Evolutionary conservation across 1,284 basidiomycete genomes (phyloP).

Genomic region (Microbotryum silenes-acaulis): DNA sequence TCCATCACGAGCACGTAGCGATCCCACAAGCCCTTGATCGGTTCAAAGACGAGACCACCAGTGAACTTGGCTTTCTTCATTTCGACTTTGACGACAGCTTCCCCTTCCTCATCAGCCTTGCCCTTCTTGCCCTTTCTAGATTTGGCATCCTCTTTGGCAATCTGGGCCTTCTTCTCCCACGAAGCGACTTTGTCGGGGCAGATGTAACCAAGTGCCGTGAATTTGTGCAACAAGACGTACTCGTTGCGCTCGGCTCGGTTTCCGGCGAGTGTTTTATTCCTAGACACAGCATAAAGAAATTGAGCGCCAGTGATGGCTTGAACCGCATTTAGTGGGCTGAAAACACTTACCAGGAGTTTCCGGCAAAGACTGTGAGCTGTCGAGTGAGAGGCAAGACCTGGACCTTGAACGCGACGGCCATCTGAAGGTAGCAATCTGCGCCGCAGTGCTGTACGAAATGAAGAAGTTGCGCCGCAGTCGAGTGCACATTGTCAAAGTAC

Average conservation of each 20-base stretch:
- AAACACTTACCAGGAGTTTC: conserved; percentile 76
- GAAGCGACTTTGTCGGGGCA: conserved; percentile 77
- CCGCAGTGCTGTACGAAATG: conserved; percentile 89
- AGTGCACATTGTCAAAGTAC: conserved; percentile 79
- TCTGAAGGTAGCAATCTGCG: conserved; percentile 88
- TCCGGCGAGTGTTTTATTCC: conserved; percentile 81
- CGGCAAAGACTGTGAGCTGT: conserved; percentile 93
- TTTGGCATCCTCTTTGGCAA: conserved; percentile 39
- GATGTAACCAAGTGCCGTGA: conserved; percentile 91
- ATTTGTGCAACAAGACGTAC: conserved; percentile 97
- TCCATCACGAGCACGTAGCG: conserved; percentile 98
- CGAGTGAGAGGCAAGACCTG: conserved; percentile 83
- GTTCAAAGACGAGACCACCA: conserved; percentile 95
- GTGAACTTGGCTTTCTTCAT: conserved; percentile 92
- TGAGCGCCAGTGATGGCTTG: background rate
- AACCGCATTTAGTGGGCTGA: background rate
- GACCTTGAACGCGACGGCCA: conserved; percentile 86
- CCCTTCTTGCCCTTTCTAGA: conserved; percentile 41
- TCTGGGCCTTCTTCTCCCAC: conserved; percentile 61
- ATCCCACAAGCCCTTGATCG: conserved; percentile 93
- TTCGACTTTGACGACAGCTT: conserved; percentile 51
- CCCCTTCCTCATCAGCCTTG: conserved; percentile 53
- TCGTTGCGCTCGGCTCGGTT: conserved; percentile 98
- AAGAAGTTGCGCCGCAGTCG: conserved; percentile 68
- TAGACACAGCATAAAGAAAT: conserved; percentile 37